phyloP scores from a whole-genome alignment of 2,329 filamentous ascomycete genomes.

The Aspergillus brasiliensis region DNA sequence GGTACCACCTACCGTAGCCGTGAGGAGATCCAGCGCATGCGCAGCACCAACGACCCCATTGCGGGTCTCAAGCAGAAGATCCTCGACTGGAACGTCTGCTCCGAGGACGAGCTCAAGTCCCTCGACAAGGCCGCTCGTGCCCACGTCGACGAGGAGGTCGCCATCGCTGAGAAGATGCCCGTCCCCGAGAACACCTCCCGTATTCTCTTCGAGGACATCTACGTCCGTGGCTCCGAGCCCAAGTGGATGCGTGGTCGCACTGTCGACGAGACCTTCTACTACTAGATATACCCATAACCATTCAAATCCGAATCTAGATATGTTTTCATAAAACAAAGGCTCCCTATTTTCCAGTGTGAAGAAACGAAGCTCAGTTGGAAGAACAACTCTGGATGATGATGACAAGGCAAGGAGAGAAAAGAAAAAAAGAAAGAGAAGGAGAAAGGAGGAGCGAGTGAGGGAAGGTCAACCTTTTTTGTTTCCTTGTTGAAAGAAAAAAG shows the following conservation, averaged over 20 bases:
- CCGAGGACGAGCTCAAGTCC: slow-evolving; percentile 92
- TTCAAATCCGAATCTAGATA: background rate
- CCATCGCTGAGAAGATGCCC: slow-evolving; percentile 84
- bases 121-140: slow-evolving; percentile 92
- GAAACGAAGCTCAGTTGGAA: too few species aligned
- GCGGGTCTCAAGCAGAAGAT: slow-evolving; percentile 98
- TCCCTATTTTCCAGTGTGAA: too few species aligned
- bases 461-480: background rate
- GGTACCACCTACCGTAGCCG: slow-evolving; percentile 98
- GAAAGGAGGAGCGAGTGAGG: background rate
- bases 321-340: background rate
- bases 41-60: slow-evolving; percentile 97
- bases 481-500: background rate
- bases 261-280: slow-evolving; percentile 90
- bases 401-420: background rate
- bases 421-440: slow-evolving; percentile 2
- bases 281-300: slow-evolving; percentile 43
- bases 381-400: too few species aligned
- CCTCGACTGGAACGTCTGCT: slow-evolving; percentile 87
- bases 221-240: slow-evolving; percentile 84
- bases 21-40: slow-evolving; percentile 99
- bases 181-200: slow-evolving; percentile 74
- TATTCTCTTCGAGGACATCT: slow-evolving; percentile 96
- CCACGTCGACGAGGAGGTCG: slow-evolving; percentile 87
- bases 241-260: slow-evolving; percentile 84